A percentile compares a stretch with the other conserved stretches of the same genome.
Conservation (phyloP, 352 stramenopile species). For the Pythium coloratum region DNA sequence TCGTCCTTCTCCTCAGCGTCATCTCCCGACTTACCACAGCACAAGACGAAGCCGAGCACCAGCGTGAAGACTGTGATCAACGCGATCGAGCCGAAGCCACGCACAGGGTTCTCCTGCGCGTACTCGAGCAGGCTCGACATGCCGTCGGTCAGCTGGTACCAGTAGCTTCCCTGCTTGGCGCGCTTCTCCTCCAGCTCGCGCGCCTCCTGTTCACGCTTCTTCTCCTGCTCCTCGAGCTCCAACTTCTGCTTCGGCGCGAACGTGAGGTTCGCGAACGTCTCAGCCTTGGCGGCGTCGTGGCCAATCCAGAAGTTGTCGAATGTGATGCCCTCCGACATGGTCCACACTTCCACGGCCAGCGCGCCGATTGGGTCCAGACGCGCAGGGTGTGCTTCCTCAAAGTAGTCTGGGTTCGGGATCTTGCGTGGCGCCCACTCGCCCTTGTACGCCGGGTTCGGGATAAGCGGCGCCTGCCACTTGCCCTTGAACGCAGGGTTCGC, state of each 20-base stretch:
- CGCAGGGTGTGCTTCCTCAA: conserved; percentile 77
- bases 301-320: conserved; percentile 94
- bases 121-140: conserved; percentile 49
- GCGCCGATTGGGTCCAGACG: conserved; percentile 87
- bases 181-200: conserved; percentile 36
- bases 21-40: conserved; percentile 38
- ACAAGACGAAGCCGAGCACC: conserved; percentile 58
- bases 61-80: conserved; percentile 43
- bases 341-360: conserved; percentile 91
- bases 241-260: conserved; percentile 74
- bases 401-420: conserved; percentile 91
- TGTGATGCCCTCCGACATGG: conserved; percentile 85
- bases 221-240: conserved; percentile 59
- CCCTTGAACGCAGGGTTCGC: conserved; percentile 92
- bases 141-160: conserved; percentile 42
- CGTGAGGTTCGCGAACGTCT: conserved; percentile 75
- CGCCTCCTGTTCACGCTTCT: conserved; percentile 45
- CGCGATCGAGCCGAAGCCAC: conserved; percentile 47
- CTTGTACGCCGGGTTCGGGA: conserved; percentile 93
- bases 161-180: conserved; percentile 52
- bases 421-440: conserved; percentile 88
- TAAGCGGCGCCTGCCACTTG: conserved; percentile 89
- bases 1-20: conserved; percentile 39
- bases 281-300: conserved; percentile 77
- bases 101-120: conserved; percentile 54